Percentiles rank a stretch among this genome's conserved stretches.
Evolutionary conservation across 805 yeast species (phyloP).

Genomic region (Saturnispora serradocipensis): DNA sequence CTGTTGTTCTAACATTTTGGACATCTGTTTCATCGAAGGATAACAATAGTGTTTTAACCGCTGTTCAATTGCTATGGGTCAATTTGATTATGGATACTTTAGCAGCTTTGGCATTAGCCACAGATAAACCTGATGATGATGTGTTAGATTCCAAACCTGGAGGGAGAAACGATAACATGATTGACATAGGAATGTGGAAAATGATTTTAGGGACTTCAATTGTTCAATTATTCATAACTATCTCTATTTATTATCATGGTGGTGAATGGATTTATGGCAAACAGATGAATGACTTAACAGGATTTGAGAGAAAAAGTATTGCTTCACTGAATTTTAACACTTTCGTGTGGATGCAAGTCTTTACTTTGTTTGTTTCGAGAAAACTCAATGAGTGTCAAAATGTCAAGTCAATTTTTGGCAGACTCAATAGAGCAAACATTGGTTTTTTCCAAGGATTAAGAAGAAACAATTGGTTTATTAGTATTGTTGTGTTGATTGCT

Average conservation of each 20-base stretch:
- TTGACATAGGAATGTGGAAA: constrained; percentile 93
- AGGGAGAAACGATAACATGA: constrained; percentile 70
- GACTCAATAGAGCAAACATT: constrained; percentile 56
- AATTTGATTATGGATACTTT: constrained; percentile 96
- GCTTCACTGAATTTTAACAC: constrained; percentile 88
- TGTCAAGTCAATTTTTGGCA: constrained; percentile 50
- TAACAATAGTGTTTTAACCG: constrained; percentile 84
- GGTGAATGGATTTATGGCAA: constrained; percentile 41
- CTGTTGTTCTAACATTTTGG: constrained; percentile 88
- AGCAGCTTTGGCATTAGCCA: constrained; percentile 95
- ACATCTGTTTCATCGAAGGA: constrained; percentile 80
- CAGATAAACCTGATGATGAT: constrained; percentile 87
- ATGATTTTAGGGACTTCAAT: constrained; percentile 87
- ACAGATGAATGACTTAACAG: constrained; percentile 15
- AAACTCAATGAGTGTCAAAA: constrained; percentile 68
- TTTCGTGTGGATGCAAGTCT: constrained; percentile 96
- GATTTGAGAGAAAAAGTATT: constrained; percentile 48
- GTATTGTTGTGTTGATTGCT: constrained; percentile 64
- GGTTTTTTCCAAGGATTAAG: constrained; percentile 77
- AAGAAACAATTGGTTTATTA: constrained; percentile 74
- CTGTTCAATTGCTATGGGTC: constrained; percentile 96
- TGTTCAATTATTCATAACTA: constrained; percentile 72
- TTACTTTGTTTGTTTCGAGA: constrained; percentile 84
- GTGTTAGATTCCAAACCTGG: constrained; percentile 76
- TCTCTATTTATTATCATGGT: constrained; percentile 77